phyloP scores from a whole-genome alignment of 768 basidiomycete genomes.

The Leucocoprinus leucothites region DNA sequence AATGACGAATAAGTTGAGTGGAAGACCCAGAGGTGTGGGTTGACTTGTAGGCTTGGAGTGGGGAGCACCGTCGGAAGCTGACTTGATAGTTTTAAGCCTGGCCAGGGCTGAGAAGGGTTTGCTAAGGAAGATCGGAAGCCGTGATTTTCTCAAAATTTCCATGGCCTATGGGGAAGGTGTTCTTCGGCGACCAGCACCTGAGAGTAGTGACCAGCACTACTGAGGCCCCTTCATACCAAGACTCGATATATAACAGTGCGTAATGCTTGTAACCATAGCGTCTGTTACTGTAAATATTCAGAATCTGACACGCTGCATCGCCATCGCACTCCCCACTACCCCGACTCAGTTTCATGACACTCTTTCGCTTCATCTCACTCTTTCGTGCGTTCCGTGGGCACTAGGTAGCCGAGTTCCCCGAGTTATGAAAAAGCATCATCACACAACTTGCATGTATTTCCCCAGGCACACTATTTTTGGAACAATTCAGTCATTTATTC shows the following conservation, averaged over 20 bases:
- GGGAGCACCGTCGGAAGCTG: neutral
- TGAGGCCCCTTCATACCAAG: neutral
- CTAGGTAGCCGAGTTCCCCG: too few species aligned
- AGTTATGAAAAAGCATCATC: too few species aligned
- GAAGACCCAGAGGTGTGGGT: neutral
- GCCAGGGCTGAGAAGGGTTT: neutral
- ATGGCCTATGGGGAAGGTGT: neutral
- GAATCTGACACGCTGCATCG: neutral
- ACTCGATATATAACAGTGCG: neutral
- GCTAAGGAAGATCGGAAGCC: neutral
- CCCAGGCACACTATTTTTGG: too few species aligned
- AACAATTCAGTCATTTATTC: too few species aligned
- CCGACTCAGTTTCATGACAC: neutral
- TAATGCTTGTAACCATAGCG: neutral
- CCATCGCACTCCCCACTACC: neutral
- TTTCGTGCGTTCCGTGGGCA: too few species aligned
- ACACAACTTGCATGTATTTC: too few species aligned
- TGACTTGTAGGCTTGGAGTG: neutral
- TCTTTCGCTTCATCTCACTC: too few species aligned
- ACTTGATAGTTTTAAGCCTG: neutral
- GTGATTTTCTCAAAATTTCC: neutral
- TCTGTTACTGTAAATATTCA: neutral
- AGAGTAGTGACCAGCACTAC: slow-evolving; percentile 3
- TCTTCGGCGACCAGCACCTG: slow-evolving; percentile 4
- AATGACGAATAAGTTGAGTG: neutral